Evolutionary conservation across 108 stramenopile genomes (phyloP), one percentile per base, ranked within the genome.

Genomic region (Skeletonema tropicum): DNA sequence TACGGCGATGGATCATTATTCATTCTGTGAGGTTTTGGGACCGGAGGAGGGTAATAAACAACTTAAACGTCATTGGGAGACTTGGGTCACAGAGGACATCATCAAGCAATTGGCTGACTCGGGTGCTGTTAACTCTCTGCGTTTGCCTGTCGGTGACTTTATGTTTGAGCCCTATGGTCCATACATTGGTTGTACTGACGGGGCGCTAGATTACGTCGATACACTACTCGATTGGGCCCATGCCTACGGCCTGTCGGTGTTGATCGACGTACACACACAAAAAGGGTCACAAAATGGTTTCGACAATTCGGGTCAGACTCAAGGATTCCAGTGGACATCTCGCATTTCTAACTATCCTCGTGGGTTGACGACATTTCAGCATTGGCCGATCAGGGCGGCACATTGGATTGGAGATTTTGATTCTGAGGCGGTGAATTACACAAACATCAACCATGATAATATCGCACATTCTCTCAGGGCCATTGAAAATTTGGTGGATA

Each of bases 131-230:
- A 96, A 93, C 75, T 82, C 82, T 30, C 80, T 97, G 70, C 84
- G 97, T 21, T 61, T 97, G 58, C 97, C 97, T 10, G 88, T 97
- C 4, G 97, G 94, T 6, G 97, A 97, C 79, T 97, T 85, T 77
- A 93, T 94, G 92, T 97, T 83, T 87, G 62, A 80, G 63, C 92
- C 95, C 2, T 97, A 97, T 73, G 95, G 90, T 1, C 97, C 97
- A 6, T 97, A 94, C 65, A 60, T 75, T 38, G 90, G 90, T 17
- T 97, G 97, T 67, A 86, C 90, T 9, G 94, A 95, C 49, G 97
- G 95, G 3, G 88, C 95, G 1, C 79, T 97, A 39, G 93, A 96
- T 4, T 90, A 92, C 26, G 72, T 97, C 25, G 94, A 97, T 60
- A 59, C 73, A n/a, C 60, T 96, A 19, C 76, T 97, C 67, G 94